Percentiles rank a stretch among this genome's conserved stretches.
Conservation (phyloP, 2,329 filamentous ascomycete species). For the Rhinocladiella mackenziei region DNA sequence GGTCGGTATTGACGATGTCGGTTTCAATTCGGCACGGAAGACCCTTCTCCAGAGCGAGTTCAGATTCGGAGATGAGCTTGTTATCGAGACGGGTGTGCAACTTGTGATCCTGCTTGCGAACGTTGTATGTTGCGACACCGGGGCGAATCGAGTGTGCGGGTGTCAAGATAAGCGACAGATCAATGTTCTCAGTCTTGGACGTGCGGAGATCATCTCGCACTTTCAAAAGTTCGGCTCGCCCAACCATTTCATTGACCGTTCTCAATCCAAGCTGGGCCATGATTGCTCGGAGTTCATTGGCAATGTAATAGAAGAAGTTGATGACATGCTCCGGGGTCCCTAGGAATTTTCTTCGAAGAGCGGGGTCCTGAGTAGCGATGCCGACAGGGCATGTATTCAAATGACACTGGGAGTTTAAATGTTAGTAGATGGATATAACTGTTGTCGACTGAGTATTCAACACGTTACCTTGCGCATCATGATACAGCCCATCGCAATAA, state of each 20-base stretch:
- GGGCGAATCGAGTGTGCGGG: conserved; percentile 94
- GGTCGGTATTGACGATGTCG: conserved; percentile 94
- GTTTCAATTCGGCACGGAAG: conserved; percentile 90
- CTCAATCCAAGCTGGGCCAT: conserved; percentile 95
- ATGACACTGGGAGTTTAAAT: conserved; percentile 10
- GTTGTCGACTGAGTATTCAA: neutral
- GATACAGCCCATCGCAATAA: conserved; percentile 96
- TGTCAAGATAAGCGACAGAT: conserved; percentile 85
- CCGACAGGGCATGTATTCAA: conserved; percentile 83
- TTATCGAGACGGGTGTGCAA: conserved; percentile 92
- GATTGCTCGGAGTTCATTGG: conserved; percentile 92
- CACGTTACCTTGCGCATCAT: conserved; percentile 69
- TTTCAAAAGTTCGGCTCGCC: conserved; percentile 78
- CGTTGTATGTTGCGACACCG: conserved; percentile 93
- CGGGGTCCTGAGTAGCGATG: conserved; percentile 93
- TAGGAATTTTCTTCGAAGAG: conserved; percentile 86
- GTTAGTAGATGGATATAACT: conserved; percentile 6
- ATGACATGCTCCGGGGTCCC: conserved; percentile 95
- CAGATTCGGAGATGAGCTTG: conserved; percentile 93
- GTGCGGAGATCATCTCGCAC: conserved; percentile 85
- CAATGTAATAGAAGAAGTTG: conserved; percentile 98
- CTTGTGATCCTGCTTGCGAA: conserved; percentile 94
- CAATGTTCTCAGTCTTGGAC: conserved; percentile 86
- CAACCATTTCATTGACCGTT: conserved; percentile 97
- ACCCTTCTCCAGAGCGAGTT: conserved; percentile 90